These are phyloP conservation scores for Pythium guiyangense DNA, from an alignment of 352 stramenopile species.

Conservation along the genomic window DNA sequence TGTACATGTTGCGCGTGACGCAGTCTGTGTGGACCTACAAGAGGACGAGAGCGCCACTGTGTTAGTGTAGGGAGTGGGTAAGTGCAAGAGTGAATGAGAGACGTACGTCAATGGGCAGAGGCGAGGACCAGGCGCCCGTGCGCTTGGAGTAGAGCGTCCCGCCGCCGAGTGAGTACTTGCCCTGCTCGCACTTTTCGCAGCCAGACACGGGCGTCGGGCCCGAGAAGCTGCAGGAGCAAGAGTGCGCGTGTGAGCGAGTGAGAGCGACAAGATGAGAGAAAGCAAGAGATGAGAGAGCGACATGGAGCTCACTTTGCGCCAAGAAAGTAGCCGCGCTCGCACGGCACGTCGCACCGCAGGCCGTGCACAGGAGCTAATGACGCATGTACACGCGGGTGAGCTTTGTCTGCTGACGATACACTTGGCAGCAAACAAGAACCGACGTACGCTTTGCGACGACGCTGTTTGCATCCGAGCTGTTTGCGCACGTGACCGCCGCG, in stretches of 20 bases:
- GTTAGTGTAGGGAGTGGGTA: no score
- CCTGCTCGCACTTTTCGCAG: slow-evolving; percentile 63
- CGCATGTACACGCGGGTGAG: neutral
- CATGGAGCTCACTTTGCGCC: slow-evolving; percentile 68
- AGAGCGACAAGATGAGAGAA: no score
- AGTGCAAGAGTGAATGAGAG: no score
- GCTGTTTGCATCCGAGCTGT: slow-evolving; percentile 14
- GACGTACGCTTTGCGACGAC: slow-evolving; percentile 48
- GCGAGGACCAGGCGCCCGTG: slow-evolving; percentile 58
- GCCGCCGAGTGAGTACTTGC: slow-evolving; percentile 75
- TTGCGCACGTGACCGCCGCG: slow-evolving; percentile 38
- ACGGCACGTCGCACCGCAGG: slow-evolving; percentile 69
- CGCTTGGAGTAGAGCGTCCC: slow-evolving; percentile 67
- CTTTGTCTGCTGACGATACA: neutral
- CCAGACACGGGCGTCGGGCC: slow-evolving; percentile 49
- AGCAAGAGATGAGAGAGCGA: neutral
- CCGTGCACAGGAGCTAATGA: slow-evolving; percentile 52
- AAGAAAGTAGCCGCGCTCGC: slow-evolving; percentile 65
- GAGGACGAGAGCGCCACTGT: no score
- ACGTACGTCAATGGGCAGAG: slow-evolving; percentile 50
- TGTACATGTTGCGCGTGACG: slow-evolving; percentile 72
- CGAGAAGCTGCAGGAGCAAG: slow-evolving; percentile 41
- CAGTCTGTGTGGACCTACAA: slow-evolving; percentile 71
- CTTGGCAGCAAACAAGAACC: neutral
- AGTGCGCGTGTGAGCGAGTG: neutral